Percentiles rank a stretch among this genome's conserved stretches.
These are phyloP conservation scores for Silene latifolia DNA, from an alignment of 148 eudicot genomes.

Conservation along the genomic window DNA sequence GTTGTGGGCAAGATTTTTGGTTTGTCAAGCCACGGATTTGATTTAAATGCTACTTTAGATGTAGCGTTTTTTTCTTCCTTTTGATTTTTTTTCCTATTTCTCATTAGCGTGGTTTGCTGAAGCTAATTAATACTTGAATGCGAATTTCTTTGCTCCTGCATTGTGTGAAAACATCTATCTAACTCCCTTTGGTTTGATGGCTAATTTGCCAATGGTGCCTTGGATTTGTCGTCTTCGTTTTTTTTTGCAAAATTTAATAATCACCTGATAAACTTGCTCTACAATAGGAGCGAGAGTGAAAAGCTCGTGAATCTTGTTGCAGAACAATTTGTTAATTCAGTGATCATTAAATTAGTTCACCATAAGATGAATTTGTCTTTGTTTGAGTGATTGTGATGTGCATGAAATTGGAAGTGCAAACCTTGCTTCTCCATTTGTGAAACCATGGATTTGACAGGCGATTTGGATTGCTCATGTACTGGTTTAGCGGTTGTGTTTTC, in stretches of 20 bases:
- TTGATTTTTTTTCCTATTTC: constrained; percentile 1
- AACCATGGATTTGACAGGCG: background rate
- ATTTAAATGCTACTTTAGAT: constrained; percentile 5
- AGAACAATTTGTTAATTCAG: background rate
- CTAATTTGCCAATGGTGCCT: background rate
- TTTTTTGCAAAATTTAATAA: background rate
- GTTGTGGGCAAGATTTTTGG: background rate
- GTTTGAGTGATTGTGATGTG: background rate
- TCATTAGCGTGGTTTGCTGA: constrained; percentile 7
- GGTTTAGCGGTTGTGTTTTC: no score
- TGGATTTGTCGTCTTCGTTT: background rate
- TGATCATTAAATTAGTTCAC: background rate
- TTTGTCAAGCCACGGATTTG: background rate
- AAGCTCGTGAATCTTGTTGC: background rate
- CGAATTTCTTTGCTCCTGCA: constrained; percentile 7
- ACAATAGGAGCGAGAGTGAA: background rate
- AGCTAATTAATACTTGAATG: constrained; percentile 18
- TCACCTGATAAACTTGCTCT: background rate
- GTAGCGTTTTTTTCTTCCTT: constrained; percentile 12
- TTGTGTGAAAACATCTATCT: constrained; percentile 4
- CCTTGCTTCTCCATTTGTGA: constrained; percentile 2
- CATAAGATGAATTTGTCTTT: background rate
- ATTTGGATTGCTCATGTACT: background rate
- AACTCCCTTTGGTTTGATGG: background rate
- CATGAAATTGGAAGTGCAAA: background rate